Conservation (phyloP, 2,329 filamentous ascomycete species). For the Colletotrichum lini region DNA sequence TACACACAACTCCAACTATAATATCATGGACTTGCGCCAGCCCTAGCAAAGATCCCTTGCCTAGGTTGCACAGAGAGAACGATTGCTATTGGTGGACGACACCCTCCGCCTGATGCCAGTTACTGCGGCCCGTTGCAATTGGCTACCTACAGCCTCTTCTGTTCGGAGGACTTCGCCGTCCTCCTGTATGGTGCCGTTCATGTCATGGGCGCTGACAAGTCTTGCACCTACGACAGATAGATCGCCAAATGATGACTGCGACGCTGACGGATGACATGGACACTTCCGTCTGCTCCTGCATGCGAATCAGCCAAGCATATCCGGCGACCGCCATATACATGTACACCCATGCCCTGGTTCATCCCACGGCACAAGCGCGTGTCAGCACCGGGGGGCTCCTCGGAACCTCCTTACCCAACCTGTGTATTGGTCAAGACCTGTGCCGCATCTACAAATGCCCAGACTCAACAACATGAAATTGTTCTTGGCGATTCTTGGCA, state of each 20-base stretch:
- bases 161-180: constrained; percentile 18
- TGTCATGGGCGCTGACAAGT: constrained; percentile 22
- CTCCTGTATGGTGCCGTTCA: background rate
- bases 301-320: constrained; percentile 13
- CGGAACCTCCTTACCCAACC: background rate
- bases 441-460: constrained; percentile 13
- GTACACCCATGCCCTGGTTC: background rate
- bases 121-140: background rate
- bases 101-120: background rate
- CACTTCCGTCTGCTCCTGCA: constrained; percentile 20
- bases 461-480: constrained; percentile 28
- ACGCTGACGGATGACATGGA: constrained; percentile 31
- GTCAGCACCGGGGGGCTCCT: background rate
- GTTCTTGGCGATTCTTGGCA: constrained; percentile 29
- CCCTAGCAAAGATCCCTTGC: constrained; percentile 1
- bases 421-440: constrained; percentile 12
- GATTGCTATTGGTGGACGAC: constrained; percentile 1
- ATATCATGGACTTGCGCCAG: background rate
- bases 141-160: constrained; percentile 13
- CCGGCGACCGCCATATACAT: constrained; percentile 5
- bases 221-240: background rate
- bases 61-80: background rate
- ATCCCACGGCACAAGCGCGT: background rate
- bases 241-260: constrained; percentile 16
- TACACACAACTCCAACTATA: too few relatives aligned